Evolutionary conservation across 2,329 filamentous ascomycete genomes (phyloP).

Genomic region (Phyllosticta paracitricarpa): DNA sequence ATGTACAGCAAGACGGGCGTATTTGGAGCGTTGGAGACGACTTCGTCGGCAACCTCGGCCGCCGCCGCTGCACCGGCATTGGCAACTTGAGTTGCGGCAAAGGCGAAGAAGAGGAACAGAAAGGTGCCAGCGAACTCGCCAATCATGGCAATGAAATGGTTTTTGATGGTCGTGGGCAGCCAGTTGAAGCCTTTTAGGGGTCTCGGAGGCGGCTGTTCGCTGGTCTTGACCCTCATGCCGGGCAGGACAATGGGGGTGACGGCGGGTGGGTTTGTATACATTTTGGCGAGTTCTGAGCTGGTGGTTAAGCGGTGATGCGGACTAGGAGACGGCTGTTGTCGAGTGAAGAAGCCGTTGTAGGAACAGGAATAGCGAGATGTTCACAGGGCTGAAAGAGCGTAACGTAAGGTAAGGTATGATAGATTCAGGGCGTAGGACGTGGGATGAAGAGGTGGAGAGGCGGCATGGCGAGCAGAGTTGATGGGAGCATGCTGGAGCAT

Average conservation of each 20-base stretch:
- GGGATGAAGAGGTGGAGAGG: background rate
- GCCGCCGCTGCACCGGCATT: conserved; percentile 24
- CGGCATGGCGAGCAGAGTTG: background rate
- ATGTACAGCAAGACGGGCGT: conserved; percentile 29
- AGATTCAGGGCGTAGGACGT: background rate
- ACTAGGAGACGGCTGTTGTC: background rate
- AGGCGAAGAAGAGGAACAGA: conserved; percentile 33
- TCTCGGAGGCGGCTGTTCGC: conserved; percentile 25
- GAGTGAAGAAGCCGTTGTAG: background rate
- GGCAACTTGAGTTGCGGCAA: conserved; percentile 32
- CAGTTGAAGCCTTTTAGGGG: conserved; percentile 31
- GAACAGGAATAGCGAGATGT: background rate
- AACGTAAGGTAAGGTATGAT: background rate
- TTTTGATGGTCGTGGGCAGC: conserved; percentile 33
- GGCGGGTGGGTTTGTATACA: conserved; percentile 30
- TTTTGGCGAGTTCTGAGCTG: conserved; percentile 15
- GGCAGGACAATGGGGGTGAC: conserved; percentile 28
- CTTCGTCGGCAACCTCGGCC: conserved; percentile 9
- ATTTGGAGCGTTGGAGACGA: conserved; percentile 21
- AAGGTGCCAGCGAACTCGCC: conserved; percentile 34
- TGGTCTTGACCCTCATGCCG: conserved; percentile 28
- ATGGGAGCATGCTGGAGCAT: background rate
- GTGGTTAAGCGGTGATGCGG: background rate
- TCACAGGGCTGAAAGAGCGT: conserved; percentile 7
- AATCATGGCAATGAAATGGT: conserved; percentile 36